Conservation (phyloP, 257 asterid species). For the Euphrasia confusa region DNA sequence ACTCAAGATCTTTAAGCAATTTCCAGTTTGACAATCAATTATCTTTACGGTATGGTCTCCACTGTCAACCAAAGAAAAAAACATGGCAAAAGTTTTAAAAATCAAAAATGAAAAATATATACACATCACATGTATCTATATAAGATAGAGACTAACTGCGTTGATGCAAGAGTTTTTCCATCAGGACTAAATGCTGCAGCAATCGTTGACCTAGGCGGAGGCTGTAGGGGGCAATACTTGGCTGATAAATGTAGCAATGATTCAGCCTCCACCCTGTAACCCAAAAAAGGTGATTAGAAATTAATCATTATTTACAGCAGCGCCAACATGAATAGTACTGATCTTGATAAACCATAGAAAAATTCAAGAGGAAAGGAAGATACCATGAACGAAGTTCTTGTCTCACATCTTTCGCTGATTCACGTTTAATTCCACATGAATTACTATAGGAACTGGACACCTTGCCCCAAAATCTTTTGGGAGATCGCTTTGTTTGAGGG, state of each 20-base stretch:
- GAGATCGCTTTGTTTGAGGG: constrained; percentile 63
- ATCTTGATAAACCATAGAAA: background rate
- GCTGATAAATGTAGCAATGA: constrained; percentile 79
- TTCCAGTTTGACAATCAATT: constrained; percentile 84
- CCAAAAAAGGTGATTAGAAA: constrained; percentile 14
- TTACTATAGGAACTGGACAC: constrained; percentile 37
- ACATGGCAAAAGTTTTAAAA: background rate
- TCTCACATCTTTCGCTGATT: constrained; percentile 64
- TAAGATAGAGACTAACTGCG: constrained; percentile 56
- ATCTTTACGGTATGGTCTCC: constrained; percentile 99
- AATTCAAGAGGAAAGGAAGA: background rate
- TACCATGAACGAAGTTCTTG: constrained; percentile 92
- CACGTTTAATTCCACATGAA: constrained; percentile 40
- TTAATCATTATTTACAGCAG: background rate
- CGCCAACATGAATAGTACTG: background rate
- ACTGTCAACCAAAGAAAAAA: constrained; percentile 38
- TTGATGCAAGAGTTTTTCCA: constrained; percentile 92
- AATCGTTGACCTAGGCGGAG: constrained; percentile 97
- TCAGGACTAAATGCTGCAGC: constrained; percentile 98
- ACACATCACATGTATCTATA: constrained; percentile 5
- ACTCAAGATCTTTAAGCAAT: constrained; percentile 88
- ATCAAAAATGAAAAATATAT: constrained; percentile 2
- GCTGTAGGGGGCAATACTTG: constrained; percentile 76
- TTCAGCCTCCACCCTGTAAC: constrained; percentile 84
- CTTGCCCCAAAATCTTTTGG: constrained; percentile 70